Conservation (phyloP, 1,139 yeast genomes). For the Scheffersomyces segobiensis region DNA sequence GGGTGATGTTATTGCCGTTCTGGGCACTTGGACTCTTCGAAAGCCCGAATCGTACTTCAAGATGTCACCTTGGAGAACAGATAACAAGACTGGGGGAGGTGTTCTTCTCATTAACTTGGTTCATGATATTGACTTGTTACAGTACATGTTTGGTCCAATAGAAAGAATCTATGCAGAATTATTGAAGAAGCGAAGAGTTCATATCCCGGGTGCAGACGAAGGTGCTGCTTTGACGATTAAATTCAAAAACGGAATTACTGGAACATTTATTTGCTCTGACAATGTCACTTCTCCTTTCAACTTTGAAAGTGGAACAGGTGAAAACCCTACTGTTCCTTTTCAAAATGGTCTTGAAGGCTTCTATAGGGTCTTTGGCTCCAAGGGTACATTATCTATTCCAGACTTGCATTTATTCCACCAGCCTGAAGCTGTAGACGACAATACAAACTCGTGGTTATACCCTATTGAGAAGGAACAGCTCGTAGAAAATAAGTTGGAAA, state of each 20-base stretch:
- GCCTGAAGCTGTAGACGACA: constrained; percentile 8
- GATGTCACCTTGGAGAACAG: constrained; percentile 38
- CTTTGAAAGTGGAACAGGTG: constrained; percentile 44
- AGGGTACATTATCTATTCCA: constrained; percentile 40
- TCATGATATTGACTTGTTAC: constrained; percentile 42
- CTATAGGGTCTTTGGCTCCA: constrained; percentile 37
- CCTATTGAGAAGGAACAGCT: constrained; percentile 15
- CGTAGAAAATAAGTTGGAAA: constrained; percentile 11
- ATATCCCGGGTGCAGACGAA: constrained; percentile 36
- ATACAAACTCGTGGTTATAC: constrained; percentile 22
- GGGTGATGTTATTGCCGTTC: constrained; percentile 38
- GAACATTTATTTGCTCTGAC: constrained; percentile 42
- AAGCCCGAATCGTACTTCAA: constrained; percentile 35
- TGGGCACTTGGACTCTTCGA: constrained; percentile 40
- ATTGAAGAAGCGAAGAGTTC: constrained; percentile 29
- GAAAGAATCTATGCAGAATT: constrained; percentile 39
- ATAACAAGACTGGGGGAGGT: constrained; percentile 37
- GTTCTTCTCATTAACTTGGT: constrained; percentile 39
- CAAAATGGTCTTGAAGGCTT: constrained; percentile 31
- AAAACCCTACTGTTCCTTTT: constrained; percentile 39
- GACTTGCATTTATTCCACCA: constrained; percentile 39
- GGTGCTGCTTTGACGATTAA: constrained; percentile 39
- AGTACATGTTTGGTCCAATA: constrained; percentile 40
- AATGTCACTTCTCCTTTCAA: constrained; percentile 41
- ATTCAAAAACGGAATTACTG: constrained; percentile 35